Evolutionary conservation across 1,284 basidiomycete species (phyloP).

Genomic region (Apiotrichum siamense): DNA sequence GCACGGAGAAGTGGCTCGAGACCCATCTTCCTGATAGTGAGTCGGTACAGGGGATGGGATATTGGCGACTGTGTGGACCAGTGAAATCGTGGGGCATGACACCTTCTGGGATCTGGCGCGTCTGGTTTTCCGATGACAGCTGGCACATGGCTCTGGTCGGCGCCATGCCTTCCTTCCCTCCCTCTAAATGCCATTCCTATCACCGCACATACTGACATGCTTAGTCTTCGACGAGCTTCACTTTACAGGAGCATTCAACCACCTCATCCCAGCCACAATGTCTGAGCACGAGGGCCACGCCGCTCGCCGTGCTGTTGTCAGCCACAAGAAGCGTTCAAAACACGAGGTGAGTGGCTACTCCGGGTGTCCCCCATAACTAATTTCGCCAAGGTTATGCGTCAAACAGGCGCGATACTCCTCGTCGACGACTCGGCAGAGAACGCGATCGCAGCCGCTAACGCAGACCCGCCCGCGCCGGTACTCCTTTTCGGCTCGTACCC

Average conservation of each 20-base stretch:
- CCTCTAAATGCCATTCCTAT: too few relatives aligned
- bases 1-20: slow-evolving; percentile 63
- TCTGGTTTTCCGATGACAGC: background rate
- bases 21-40: slow-evolving; percentile 58
- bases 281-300: slow-evolving; percentile 49
- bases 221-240: slow-evolving; percentile 64
- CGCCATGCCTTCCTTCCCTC: too few relatives aligned
- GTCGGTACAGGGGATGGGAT: slow-evolving; percentile 9
- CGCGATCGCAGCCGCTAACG: slow-evolving; percentile 56
- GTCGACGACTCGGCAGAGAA: slow-evolving; percentile 77
- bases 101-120: too few relatives aligned
- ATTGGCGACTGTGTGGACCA: too few relatives aligned
- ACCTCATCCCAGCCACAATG: slow-evolving; percentile 32
- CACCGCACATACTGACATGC: too few relatives aligned
- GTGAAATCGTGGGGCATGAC: too few relatives aligned
- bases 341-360: slow-evolving; percentile 54
- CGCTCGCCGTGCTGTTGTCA: slow-evolving; percentile 49
- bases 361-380: background rate
- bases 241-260: slow-evolving; percentile 65
- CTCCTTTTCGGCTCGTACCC: slow-evolving; percentile 69
- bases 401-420: slow-evolving; percentile 58
- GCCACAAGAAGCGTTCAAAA: slow-evolving; percentile 59
- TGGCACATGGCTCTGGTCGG: too few relatives aligned
- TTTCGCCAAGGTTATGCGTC: slow-evolving; percentile 56
- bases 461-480: slow-evolving; percentile 51